Percentiles rank a stretch among this genome's conserved stretches.
These are phyloP conservation scores for Melaleuca quinquenervia DNA, from an alignment of 345 rosid genomes.

Conservation along the genomic window DNA sequence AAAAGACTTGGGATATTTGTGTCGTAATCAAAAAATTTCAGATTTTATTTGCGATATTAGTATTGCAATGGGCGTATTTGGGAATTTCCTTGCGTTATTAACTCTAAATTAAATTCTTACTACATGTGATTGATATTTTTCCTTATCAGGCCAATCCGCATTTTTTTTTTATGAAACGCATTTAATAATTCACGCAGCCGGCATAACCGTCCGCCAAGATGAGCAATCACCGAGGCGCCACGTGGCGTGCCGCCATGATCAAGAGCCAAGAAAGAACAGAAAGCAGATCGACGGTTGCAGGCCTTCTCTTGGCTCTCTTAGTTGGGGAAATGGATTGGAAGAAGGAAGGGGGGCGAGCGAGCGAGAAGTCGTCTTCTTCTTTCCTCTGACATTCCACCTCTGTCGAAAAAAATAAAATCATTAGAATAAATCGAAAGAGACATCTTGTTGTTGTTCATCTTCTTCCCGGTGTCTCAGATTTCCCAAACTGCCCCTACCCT, in stretches of 20 bases:
- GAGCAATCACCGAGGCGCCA: not conserved
- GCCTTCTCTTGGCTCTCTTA: not conserved
- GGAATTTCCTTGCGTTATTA: no score
- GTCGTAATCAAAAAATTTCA: not conserved
- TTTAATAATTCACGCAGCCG: not conserved
- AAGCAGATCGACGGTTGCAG: constrained; percentile 17
- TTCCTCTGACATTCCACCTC: constrained; percentile 18
- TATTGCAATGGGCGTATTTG: no score
- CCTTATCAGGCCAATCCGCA: no score
- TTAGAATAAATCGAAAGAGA: not conserved
- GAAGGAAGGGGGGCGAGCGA: not conserved
- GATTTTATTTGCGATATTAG: no score
- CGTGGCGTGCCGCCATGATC: constrained; percentile 5
- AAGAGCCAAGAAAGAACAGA: constrained; percentile 1
- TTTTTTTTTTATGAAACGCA: not conserved
- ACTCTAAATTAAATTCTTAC: no score
- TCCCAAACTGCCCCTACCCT: constrained; percentile 3
- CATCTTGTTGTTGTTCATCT: not conserved
- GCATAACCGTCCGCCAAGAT: not conserved
- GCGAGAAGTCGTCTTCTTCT: constrained; percentile 10
- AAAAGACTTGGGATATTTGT: no score
- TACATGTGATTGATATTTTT: no score
- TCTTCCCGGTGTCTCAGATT: not conserved
- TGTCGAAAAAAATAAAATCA: not conserved
- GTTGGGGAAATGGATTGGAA: not conserved